Base-by-base conservation (phyloP, 768 basidiomycete species). In the Phaeolepiota aurea region DNA sequence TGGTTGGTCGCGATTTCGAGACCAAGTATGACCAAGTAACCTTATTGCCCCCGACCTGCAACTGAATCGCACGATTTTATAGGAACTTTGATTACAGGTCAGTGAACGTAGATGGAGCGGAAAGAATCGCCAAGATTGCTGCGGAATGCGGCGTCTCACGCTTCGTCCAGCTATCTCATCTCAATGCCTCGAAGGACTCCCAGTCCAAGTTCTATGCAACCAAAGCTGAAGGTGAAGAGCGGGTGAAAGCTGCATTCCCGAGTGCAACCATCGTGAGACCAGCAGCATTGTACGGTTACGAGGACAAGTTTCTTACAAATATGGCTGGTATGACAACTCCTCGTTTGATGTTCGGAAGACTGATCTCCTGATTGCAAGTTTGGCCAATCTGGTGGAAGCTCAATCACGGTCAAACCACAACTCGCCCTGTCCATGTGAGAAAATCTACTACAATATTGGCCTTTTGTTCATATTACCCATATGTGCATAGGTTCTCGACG, bases 351-450 rank as follows among this genome's bases (percentile, higher is more conserved):
- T 23, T 19, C 11, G 4, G 4, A 21, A n/a, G 5, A n/a, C 18
- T 11, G 9, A 15, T 5, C 22, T 13, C 19, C 13, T 40, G 11
- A 20, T 30, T 9, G 38, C 18, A 7, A 93, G 92, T 77, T 49
- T 93, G 86, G 77, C 85, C 93, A 11, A 82, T 90, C 44, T 85
- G 87, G 74, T 98, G 84, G 89, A 87, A 87, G 57, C 71, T 98
- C 46, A 99, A 99, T 69, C 64, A 85, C 53, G 87, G 79, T 25
- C 65, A 84, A 59, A 93, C 96, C 16, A 79, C 76, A 63, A 78
- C 87, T 60, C 84, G 90, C 22, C 96, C 96, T 0, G 89, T 86
- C 34, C 92, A 97, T 72, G 88, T 89, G 68, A 62, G 79, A 66
- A 46, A 44, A 33, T 38, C 38, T 46, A 41, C 47, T 40, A 45